These are phyloP conservation scores for Mycosphaerelloides madeirae DNA, from an alignment of 2,329 filamentous ascomycete genomes.

Conservation along the genomic window DNA sequence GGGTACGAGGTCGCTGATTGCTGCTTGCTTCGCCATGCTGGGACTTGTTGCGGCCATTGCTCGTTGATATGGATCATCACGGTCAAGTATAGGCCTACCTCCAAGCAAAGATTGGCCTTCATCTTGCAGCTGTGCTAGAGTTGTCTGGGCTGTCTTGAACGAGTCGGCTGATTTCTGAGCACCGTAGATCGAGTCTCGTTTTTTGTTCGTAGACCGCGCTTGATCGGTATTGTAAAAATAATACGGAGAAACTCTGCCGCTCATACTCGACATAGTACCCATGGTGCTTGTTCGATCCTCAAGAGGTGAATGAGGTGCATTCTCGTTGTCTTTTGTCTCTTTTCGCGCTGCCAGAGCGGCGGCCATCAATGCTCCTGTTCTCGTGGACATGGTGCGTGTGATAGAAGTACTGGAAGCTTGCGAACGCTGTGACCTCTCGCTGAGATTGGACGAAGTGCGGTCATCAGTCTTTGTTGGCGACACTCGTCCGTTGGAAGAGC, in stretches of 20 bases:
- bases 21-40: conserved; percentile 2
- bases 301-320: conserved; percentile 8
- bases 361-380: conserved; percentile 38
- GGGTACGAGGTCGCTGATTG: neutral
- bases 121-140: conserved; percentile 46
- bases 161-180: conserved; percentile 36
- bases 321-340: conserved; percentile 4
- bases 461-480: conserved; percentile 53
- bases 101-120: conserved; percentile 52
- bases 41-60: conserved; percentile 24
- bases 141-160: conserved; percentile 49
- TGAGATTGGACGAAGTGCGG: conserved; percentile 53
- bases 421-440: conserved; percentile 47
- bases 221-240: conserved; percentile 16
- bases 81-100: conserved; percentile 34
- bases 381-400: conserved; percentile 42
- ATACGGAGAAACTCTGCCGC: conserved; percentile 31
- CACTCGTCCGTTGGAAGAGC: conserved; percentile 30
- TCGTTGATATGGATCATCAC: conserved; percentile 30
- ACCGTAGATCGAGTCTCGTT: neutral
- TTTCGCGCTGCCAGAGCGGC: conserved; percentile 22
- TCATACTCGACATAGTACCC: conserved; percentile 32
- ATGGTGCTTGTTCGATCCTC: conserved; percentile 26
- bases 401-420: conserved; percentile 40
- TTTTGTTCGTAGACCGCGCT: neutral